Evolutionary conservation across 495 filamentous ascomycete species (phyloP).

Genomic region (Penicillium arizonense): DNA sequence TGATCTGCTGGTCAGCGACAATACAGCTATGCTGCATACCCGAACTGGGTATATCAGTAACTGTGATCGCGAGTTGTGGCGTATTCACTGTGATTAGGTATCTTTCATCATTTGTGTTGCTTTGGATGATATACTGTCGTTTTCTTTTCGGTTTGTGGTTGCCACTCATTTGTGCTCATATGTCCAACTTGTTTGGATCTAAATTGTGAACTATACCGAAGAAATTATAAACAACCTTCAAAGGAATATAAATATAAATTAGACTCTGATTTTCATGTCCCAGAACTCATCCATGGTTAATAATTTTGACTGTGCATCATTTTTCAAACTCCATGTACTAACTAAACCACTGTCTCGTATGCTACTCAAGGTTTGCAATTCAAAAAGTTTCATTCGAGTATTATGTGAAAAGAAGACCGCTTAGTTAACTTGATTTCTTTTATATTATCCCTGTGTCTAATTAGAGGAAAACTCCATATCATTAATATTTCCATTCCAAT

Average conservation of each 20-base stretch:
- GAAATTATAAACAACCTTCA: not conserved
- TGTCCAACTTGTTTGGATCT: not conserved
- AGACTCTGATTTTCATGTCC: not conserved
- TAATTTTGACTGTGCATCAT: no score
- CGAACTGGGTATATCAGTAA: conserved; percentile 42
- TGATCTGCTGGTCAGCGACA: conserved; percentile 55
- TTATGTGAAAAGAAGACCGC: no score
- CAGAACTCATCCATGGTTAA: not conserved
- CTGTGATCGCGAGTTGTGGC: conserved; percentile 49
- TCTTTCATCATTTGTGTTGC: not conserved
- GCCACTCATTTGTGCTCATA: conserved; percentile 5
- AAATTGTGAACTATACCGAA: not conserved
- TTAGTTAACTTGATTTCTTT: no score
- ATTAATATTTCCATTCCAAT: no score
- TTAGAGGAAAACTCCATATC: no score
- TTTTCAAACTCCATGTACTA: no score
- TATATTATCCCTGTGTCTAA: no score
- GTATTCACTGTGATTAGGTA: conserved; percentile 44
- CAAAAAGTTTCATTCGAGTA: no score
- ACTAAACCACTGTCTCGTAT: no score
- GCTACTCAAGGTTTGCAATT: no score
- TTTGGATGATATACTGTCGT: not conserved
- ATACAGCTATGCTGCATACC: conserved; percentile 51
- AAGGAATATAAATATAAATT: not conserved
- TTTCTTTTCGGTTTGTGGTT: not conserved